Base-by-base conservation (phyloP, 305 asterid species). In the Coffea humblotiana region DNA sequence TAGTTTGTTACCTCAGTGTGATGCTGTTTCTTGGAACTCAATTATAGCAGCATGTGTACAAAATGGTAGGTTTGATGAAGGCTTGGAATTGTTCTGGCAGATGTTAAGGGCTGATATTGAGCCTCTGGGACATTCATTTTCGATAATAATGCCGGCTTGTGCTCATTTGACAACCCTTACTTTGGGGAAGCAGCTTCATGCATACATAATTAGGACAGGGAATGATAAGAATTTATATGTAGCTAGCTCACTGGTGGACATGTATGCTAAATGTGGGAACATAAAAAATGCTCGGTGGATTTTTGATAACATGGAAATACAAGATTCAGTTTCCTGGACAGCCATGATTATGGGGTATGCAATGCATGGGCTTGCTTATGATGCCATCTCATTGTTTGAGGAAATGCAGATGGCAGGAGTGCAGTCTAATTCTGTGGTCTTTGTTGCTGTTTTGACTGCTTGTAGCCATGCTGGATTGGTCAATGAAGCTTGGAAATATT, bases 391-490 rank as follows among this genome's bases (percentile, higher is more conserved):
- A 18, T 85, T 92, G 35, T 93, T 92, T 76, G 80, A 88, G 79
- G 77, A 92, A 78, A 95, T 95, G 98, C 88, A 75, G 78, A 78
- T 40, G 58, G 92, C 89, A 77, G 93, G 95, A 71, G 81, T 89
- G 71, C 83, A 84, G 23, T 93, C 93, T 61, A 95, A 90, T 84
- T 79, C 90, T 35, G 91, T 88, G 69, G 92, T 95, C 2, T 91
- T 92, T 74, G 84, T 95, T 64, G 97, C 97, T 80, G 91, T 93
- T 80, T 81, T 93, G 82, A 91, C 97, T 27, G 99, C 96, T 52
- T 95, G 98, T 85, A 92, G 97, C 85, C 98, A 93, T 81, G 94
- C 92, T 58, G 99, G 99, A 82, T 88, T 94, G 80, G 92, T 95
- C 63, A 92, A 93, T 72, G 91, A 89, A 84, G 94, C 94, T 77